Evolutionary conservation across 2,329 filamentous ascomycete species (phyloP), one percentile per base, ranked within the genome.

Genomic region (Polychaeton citri): DNA sequence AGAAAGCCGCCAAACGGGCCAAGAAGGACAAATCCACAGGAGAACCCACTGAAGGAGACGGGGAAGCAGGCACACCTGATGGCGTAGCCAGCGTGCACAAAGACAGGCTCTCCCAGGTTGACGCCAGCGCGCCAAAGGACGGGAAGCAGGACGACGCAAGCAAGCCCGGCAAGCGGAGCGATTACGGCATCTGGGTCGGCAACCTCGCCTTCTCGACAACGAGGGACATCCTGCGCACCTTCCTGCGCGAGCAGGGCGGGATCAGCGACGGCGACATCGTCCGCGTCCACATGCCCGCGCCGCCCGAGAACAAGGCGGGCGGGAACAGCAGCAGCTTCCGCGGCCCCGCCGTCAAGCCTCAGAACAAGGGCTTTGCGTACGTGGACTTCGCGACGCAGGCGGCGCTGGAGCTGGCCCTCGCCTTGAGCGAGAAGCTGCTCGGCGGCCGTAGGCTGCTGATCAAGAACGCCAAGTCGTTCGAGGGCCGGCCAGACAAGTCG

Each of bases 341-440:
- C 5, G 24, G 44, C 10, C 62, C 63, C 45, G 66, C 64, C 45
- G 60, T 59, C 21, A 73, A 69, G 49, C 61, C 70, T 16, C 66
- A 78, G 49, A 98, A 96, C 65, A 88, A 81, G 61, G 92, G 90
- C 12, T 98, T 95, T 55, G 90, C 90, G 37, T 98, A 98, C 54
- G 77, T 98, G 44, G 92, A 98, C 57, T 94, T 98, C 54, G 66
- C 75, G 32, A 79, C 72, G 17, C 53, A 66, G 15, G 71, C 79
- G 28, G 72, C 77, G 30, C 72, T 86, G 51, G 66, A 85, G 21
- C 74, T 79, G n/a, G 87, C 86, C 32, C 71, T 95, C 43, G 79
- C 76, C 2, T 66, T 95, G 28, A 92, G 82, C n/a, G 90, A 98
- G 61, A 81, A 78, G 30, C 72, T 86, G 35, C 65, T 93, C 35